Conservation (phyloP, 371 early-diverging fungal genomes). For the Fennellomyces sp. region DNA sequence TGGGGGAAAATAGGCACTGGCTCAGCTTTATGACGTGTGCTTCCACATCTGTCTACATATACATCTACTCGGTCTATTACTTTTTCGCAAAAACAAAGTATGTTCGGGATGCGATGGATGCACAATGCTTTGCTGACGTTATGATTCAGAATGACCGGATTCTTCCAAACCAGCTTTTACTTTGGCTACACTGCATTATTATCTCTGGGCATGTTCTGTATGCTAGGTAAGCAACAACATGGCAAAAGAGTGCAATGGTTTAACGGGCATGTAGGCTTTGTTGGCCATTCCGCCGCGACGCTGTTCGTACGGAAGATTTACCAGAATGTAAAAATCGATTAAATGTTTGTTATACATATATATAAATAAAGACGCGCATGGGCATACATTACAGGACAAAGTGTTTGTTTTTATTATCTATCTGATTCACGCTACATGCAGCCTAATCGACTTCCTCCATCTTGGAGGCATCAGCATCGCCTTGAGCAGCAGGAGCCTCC, state of each 20-base stretch:
- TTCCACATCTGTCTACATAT: constrained; percentile 79
- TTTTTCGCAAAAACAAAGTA: constrained; percentile 75
- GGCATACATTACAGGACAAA: too few relatives aligned
- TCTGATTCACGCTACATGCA: too few relatives aligned
- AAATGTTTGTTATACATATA: neutral
- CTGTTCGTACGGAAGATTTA: constrained; percentile 76
- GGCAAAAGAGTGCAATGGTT: neutral
- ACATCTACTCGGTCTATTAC: constrained; percentile 81
- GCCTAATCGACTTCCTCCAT: constrained; percentile 36
- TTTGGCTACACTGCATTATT: constrained; percentile 80
- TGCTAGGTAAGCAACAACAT: constrained; percentile 58
- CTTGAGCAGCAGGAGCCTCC: constrained; percentile 52
- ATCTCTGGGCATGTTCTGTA: constrained; percentile 68
- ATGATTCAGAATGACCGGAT: constrained; percentile 73
- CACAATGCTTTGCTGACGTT: neutral
- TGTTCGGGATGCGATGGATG: constrained; percentile 11
- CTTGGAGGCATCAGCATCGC: constrained; percentile 79
- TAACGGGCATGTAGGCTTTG: constrained; percentile 34
- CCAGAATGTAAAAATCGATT: constrained; percentile 76
- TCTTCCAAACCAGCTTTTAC: constrained; percentile 81
- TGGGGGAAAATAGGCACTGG: constrained; percentile 84
- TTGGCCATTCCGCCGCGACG: constrained; percentile 67
- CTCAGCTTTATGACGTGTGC: constrained; percentile 79
- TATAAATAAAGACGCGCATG: neutral
- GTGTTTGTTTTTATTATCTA: too few relatives aligned